A percentile compares a stretch with the other conserved stretches of the same genome.
phyloP scores from a whole-genome alignment of 129 eudicot genomes.

The Tagetes erecta region DNA sequence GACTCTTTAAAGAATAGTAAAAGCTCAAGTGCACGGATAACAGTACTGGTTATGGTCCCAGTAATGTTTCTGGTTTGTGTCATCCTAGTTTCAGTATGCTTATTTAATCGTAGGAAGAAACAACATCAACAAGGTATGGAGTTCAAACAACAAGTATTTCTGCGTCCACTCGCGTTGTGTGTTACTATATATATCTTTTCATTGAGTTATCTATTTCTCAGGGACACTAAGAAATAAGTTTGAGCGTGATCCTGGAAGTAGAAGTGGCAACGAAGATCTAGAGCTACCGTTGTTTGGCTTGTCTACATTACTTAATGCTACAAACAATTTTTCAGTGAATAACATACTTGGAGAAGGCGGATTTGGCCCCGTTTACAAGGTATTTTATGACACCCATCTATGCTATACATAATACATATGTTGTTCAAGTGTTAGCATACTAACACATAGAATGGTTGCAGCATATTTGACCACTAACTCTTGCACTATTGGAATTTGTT shows the following conservation, averaged over 20 bases:
- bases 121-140: constrained; percentile 42
- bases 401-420: too few species aligned
- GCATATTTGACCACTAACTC: too few species aligned
- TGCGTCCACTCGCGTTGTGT: constrained; percentile 23
- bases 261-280: not conserved
- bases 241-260: too few species aligned
- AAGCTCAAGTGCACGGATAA: not conserved
- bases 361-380: constrained; percentile 29
- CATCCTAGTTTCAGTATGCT: not conserved
- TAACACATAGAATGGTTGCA: not conserved
- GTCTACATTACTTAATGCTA: constrained; percentile 23
- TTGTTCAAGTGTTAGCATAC: not conserved
- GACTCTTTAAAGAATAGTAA: not conserved
- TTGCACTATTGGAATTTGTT: too few species aligned
- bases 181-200: not conserved
- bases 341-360: constrained; percentile 29
- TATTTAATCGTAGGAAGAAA: not conserved
- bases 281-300: constrained; percentile 27
- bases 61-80: not conserved
- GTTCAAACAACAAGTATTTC: not conserved
- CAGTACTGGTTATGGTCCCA: not conserved
- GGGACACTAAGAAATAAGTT: too few species aligned
- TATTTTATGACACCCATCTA: not conserved
- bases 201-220: too few species aligned
- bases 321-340: constrained; percentile 16